These are phyloP conservation scores for Casuarina glauca DNA, from an alignment of 306 rosid species.

Conservation along the genomic window DNA sequence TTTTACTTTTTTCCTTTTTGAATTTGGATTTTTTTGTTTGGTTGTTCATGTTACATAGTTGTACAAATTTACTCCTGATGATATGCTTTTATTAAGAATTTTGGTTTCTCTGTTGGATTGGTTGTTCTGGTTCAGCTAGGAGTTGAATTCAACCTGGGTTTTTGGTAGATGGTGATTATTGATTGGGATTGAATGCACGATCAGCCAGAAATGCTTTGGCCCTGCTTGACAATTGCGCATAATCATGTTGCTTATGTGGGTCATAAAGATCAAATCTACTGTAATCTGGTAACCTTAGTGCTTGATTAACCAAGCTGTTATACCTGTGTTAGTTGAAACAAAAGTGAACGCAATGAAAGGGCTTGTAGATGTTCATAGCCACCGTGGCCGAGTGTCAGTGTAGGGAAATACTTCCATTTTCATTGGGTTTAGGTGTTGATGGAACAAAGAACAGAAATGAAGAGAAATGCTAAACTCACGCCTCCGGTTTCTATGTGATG, in stretches of 20 bases:
- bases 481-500: not conserved
- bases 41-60: not conserved
- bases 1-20: not conserved
- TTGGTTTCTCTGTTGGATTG: not conserved
- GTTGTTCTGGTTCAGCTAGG: not conserved
- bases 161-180: not conserved
- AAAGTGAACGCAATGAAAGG: not conserved
- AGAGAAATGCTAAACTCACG: not conserved
- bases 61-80: not conserved
- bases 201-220: not conserved
- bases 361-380: not conserved
- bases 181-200: not conserved
- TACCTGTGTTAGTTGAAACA: not conserved
- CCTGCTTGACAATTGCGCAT: not conserved
- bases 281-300: not conserved
- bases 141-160: not conserved
- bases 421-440: not conserved
- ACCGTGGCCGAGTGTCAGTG: not conserved
- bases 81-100: not conserved
- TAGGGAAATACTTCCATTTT: not conserved
- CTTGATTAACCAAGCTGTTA: not conserved
- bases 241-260: too few species aligned
- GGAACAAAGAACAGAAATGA: not conserved
- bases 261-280: not conserved
- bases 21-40: not conserved